Evolutionary conservation across 257 asterid species (phyloP).

Genomic region (Linaria vulgaris): DNA sequence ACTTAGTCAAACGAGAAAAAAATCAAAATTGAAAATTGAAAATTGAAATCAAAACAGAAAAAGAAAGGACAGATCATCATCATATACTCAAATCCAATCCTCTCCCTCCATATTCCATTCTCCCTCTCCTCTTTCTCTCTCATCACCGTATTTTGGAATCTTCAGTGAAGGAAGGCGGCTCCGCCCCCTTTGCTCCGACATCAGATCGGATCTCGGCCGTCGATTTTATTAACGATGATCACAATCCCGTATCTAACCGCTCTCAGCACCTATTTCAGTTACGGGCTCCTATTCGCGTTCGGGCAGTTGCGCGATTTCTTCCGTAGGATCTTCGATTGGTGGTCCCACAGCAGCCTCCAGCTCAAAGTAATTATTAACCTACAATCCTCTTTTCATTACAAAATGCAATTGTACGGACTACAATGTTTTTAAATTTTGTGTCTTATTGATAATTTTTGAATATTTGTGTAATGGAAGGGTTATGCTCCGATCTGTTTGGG

Average conservation of each 20-base stretch:
- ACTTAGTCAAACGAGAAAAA: too few relatives aligned
- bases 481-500: conserved; percentile 99
- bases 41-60: not conserved
- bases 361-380: too few relatives aligned
- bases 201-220: conserved; percentile 29
- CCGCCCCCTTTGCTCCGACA: conserved; percentile 16
- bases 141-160: not conserved
- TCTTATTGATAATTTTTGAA: conserved; percentile 18
- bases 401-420: too few relatives aligned
- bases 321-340: conserved; percentile 47
- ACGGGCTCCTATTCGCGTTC: conserved; percentile 60
- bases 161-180: conserved; percentile 1
- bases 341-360: conserved; percentile 24
- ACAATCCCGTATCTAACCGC: conserved; percentile 68
- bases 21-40: not conserved
- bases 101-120: conserved; percentile 15
- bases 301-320: conserved; percentile 69
- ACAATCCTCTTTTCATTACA: too few relatives aligned
- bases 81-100: conserved; percentile 11
- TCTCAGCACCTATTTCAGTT: conserved; percentile 69
- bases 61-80: not conserved
- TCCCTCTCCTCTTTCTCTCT: not conserved
- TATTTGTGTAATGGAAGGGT: conserved; percentile 51
- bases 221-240: conserved; percentile 42
- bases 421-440: not conserved